Evolutionary conservation across 1,284 basidiomycete genomes (phyloP).

Genomic region (Apiotrichum mycotoxinovorans): DNA sequence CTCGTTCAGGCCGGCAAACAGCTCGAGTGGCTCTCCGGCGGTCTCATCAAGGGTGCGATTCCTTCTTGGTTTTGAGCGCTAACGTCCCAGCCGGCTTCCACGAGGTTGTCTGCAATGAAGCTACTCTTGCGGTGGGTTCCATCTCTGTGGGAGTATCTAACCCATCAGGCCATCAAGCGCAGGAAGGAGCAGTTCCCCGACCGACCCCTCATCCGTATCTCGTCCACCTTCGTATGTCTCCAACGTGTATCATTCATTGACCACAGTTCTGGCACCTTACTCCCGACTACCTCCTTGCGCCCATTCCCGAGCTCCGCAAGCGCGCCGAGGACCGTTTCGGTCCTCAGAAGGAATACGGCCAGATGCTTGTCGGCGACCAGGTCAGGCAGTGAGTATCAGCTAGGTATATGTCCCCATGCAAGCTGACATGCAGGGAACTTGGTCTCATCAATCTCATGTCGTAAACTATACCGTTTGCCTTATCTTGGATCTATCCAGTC

Average conservation of each 20-base stretch:
- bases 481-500: too few relatives aligned
- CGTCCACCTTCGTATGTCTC: conserved; percentile 67
- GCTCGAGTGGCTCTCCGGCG: conserved; percentile 80
- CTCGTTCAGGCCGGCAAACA: conserved; percentile 84
- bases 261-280: conserved; percentile 78
- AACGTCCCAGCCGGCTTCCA: conserved; percentile 67
- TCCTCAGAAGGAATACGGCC: conserved; percentile 58
- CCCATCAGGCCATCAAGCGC: conserved; percentile 60
- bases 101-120: conserved; percentile 81
- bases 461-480: background rate
- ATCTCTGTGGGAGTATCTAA: background rate
- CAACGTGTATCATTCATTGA: background rate
- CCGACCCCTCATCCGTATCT: conserved; percentile 83
- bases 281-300: conserved; percentile 69
- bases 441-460: conserved; percentile 73
- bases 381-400: conserved; percentile 65
- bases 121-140: conserved; percentile 63
- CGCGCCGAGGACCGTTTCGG: conserved; percentile 47
- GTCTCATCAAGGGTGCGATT: conserved; percentile 66
- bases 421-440: conserved; percentile 60
- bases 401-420: too few relatives aligned
- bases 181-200: conserved; percentile 60
- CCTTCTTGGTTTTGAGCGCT: too few relatives aligned
- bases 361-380: conserved; percentile 80
- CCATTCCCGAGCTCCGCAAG: conserved; percentile 58